phyloP scores from a whole-genome alignment of 495 filamentous ascomycete genomes.

The Penicillium psychrofluorescens region DNA sequence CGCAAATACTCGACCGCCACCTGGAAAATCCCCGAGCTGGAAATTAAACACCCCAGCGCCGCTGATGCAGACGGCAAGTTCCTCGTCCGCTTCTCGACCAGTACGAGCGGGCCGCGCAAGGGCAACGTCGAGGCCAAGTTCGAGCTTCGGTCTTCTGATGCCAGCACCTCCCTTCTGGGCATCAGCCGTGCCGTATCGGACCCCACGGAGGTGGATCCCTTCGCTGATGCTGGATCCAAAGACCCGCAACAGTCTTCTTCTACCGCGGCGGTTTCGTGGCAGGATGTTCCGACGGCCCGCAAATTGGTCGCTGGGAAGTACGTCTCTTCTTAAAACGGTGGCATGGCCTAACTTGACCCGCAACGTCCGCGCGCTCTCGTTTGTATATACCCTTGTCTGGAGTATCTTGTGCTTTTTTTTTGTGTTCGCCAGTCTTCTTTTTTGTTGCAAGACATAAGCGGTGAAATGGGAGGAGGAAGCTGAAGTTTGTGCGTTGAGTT shows the following conservation, averaged over 20 bases:
- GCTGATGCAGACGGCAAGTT: slow-evolving; percentile 53
- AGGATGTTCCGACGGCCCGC: slow-evolving; percentile 60
- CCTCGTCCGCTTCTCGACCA: slow-evolving; percentile 69
- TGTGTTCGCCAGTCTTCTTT: background rate
- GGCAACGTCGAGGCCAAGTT: slow-evolving; percentile 76
- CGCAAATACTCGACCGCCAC: slow-evolving; percentile 81
- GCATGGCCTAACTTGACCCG: background rate
- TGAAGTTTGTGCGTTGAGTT: slow-evolving; percentile 6
- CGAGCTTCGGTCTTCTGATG: slow-evolving; percentile 55
- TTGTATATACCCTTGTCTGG: slow-evolving; percentile 9
- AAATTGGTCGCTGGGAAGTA: slow-evolving; percentile 79
- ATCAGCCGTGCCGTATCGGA: slow-evolving; percentile 35
- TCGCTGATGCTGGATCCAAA: slow-evolving; percentile 52
- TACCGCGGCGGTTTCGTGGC: slow-evolving; percentile 52
- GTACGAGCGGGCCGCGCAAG: slow-evolving; percentile 67
- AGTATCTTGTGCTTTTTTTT: background rate
- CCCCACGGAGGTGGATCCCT: slow-evolving; percentile 47
- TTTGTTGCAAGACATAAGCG: background rate
- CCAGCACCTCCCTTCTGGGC: slow-evolving; percentile 51
- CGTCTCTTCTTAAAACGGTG: slow-evolving; percentile 21
- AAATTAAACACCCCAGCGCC: slow-evolving; percentile 31
- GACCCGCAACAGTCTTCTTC: slow-evolving; percentile 10
- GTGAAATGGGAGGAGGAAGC: background rate
- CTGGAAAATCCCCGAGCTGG: slow-evolving; percentile 84
- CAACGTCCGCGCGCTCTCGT: background rate